Conservation (phyloP, 2,329 filamentous ascomycete species). For the Colletotrichum sidae region DNA sequence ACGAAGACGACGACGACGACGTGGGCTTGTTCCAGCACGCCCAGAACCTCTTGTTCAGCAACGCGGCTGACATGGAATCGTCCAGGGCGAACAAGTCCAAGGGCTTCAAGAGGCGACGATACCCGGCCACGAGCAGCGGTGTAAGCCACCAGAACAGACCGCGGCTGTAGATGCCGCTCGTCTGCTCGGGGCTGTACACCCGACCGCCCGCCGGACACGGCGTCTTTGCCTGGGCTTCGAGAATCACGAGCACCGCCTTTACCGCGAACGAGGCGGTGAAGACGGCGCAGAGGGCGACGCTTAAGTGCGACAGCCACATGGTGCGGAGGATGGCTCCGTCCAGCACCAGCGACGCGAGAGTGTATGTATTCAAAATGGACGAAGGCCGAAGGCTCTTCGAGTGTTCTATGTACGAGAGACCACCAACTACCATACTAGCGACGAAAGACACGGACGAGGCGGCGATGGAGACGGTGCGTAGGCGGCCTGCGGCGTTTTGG, state of each 20-base stretch:
- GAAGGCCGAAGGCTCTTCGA: constrained; percentile 47
- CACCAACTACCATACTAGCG: constrained; percentile 47
- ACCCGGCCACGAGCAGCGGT: constrained; percentile 46
- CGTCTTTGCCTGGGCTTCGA: constrained; percentile 54
- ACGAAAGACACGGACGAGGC: constrained; percentile 47
- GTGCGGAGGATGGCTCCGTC: constrained; percentile 49
- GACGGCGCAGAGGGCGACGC: constrained; percentile 44
- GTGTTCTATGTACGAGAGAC: constrained; percentile 53
- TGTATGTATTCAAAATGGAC: constrained; percentile 46
- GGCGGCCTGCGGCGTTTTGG: constrained; percentile 30
- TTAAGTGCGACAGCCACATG: constrained; percentile 46
- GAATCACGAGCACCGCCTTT: constrained; percentile 50
- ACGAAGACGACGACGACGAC: constrained; percentile 40
- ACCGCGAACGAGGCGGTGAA: constrained; percentile 50
- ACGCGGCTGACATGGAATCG: constrained; percentile 47
- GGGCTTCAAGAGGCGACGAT: constrained; percentile 47
- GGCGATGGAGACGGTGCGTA: constrained; percentile 45
- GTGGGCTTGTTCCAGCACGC: constrained; percentile 42
- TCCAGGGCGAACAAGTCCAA: constrained; percentile 46
- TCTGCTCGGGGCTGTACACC: constrained; percentile 49
- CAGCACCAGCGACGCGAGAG: constrained; percentile 48
- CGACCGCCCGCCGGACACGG: constrained; percentile 44
- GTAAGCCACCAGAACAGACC: constrained; percentile 53
- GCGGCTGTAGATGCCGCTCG: constrained; percentile 51
- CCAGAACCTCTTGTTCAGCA: constrained; percentile 46